A percentile compares a stretch with the other conserved stretches of the same genome.
Evolutionary conservation across 352 stramenopile species (phyloP).

Genomic region (Pythium volutum): DNA sequence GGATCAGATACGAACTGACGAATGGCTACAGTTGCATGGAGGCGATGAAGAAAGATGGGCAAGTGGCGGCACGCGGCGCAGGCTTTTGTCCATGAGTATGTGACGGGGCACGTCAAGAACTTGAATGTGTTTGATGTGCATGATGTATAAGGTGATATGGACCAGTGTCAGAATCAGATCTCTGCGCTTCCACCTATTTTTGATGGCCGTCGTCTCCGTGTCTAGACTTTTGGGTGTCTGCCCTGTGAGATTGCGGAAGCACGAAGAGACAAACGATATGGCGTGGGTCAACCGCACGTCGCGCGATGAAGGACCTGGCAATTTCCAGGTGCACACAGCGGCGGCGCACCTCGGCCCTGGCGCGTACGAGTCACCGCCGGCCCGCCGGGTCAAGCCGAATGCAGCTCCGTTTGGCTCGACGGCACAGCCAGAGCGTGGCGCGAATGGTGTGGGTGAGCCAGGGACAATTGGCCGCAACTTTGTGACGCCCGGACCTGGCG

Average conservation of each 20-base stretch:
- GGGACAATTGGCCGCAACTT: constrained; percentile 31
- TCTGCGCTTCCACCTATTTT: background rate
- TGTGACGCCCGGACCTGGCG: constrained; percentile 55
- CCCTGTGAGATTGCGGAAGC: too few species aligned
- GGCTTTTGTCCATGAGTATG: too few species aligned
- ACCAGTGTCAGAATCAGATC: background rate
- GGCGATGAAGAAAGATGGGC: background rate
- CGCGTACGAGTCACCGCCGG: constrained; percentile 52
- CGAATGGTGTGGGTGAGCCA: constrained; percentile 23
- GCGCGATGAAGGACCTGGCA: constrained; percentile 44
- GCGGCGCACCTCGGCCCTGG: constrained; percentile 46
- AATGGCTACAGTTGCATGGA: constrained; percentile 21
- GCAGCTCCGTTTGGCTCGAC: constrained; percentile 54
- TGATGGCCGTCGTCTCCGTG: background rate
- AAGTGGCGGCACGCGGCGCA: too few species aligned
- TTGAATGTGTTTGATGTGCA: too few species aligned
- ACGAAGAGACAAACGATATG: constrained; percentile 30
- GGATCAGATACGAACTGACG: background rate
- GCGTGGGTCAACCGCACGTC: constrained; percentile 73
- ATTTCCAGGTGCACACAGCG: constrained; percentile 26
- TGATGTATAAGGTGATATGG: background rate
- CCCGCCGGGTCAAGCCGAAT: constrained; percentile 44
- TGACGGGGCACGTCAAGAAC: too few species aligned
- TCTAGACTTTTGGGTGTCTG: too few species aligned
- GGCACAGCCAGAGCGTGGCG: constrained; percentile 44